Conservation (phyloP, 495 filamentous ascomycete species). For the Xylaria castorea region DNA sequence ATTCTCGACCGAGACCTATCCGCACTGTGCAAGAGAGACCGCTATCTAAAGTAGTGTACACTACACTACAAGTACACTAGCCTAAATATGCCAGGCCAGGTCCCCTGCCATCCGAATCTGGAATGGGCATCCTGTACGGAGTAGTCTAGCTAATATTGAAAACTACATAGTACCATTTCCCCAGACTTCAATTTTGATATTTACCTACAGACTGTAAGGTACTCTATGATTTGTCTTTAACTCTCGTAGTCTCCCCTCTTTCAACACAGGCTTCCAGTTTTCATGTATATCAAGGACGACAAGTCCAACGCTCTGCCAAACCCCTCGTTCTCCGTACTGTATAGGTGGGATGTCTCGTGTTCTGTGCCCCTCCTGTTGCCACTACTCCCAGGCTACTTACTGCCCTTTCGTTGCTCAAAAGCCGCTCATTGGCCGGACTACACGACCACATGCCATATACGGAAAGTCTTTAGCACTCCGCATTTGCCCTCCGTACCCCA, state of each 20-base stretch:
- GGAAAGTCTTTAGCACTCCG: conserved; percentile 23
- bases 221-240: background rate
- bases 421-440: conserved; percentile 3
- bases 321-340: background rate
- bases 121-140: background rate
- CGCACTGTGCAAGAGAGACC: background rate
- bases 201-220: background rate
- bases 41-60: background rate
- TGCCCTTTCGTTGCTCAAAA: background rate
- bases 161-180: background rate
- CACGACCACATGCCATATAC: conserved; percentile 26
- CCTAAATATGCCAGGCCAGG: background rate
- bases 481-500: conserved; percentile 24
- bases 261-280: background rate
- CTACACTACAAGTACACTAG: too few relatives aligned
- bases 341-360: conserved; percentile 11
- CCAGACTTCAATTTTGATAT: background rate
- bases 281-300: background rate
- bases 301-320: background rate
- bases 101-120: conserved; percentile 5
- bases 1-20: background rate
- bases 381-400: background rate
- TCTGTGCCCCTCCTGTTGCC: conserved; percentile 13
- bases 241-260: background rate
- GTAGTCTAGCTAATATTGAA: background rate